Evolutionary conservation across 2,329 filamentous ascomycete species (phyloP), one percentile per base, ranked within the genome.

Genomic region (Dactylella cylindrospora): DNA sequence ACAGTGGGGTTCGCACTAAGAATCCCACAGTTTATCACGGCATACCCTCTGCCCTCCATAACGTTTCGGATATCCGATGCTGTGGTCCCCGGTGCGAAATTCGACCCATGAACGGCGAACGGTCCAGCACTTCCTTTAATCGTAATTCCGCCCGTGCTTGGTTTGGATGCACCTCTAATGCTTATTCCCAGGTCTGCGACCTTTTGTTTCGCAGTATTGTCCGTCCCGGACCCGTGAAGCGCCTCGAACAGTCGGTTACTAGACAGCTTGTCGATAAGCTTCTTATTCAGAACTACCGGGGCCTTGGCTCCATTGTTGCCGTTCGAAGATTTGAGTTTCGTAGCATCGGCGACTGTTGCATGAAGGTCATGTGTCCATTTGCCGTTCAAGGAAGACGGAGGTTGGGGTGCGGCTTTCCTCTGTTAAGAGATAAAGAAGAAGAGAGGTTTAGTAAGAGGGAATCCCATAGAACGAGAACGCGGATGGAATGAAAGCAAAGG

Each of bases 31-130:
- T 79, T 81, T 19, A 79, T 70, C 68, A 89, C 79, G 62, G 84
- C 77, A 2, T 53, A 23, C 31, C 85, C 86, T n/a, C 87, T 75
- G 0, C 83, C 82, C n/a, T 79, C 80, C 82, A 93, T 84, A 53
- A 88, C 88, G 68, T 84, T 86, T 75, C 90, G 86, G 60, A 93
- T 88, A 70, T 93, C 88, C 23, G 85, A 86, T 1, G 84, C 85
- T 5, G 88, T 90, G 0, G 88, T 93, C 29, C 88, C 88, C 1
- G 82, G 82, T 9, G 87, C 88, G 71, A 93, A 89, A 76, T 93
- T 93, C 72, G 87, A 84, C 2, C 85, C 86, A 71, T 88, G 80
- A 19, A 93, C 80, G 13, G 81, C 79, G 68, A 81, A 88, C 1
- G 86, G 86, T 0, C 86, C 84, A 0, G 84, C 84, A 6, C 85